Evolutionary conservation across 768 basidiomycete species (phyloP).

Genomic region (Leccinum fibrillosum): DNA sequence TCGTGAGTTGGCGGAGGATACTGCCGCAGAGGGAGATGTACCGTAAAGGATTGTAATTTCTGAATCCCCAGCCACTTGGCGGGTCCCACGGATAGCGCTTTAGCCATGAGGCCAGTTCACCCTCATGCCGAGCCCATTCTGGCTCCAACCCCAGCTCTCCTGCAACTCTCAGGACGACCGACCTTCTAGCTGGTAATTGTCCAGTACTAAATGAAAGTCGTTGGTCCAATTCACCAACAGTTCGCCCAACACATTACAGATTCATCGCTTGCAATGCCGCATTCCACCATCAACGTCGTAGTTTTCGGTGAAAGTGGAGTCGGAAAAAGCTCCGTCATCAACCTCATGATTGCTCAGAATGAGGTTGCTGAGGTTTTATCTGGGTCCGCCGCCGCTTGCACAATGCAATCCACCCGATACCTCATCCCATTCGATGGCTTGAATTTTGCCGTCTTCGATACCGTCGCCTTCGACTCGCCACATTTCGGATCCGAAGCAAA

Average conservation of each 20-base stretch:
- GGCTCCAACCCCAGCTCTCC: too few relatives aligned
- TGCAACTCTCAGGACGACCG: too few relatives aligned
- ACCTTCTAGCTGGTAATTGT: too few relatives aligned
- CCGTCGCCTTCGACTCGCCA: slow-evolving; percentile 29
- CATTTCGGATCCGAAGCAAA: slow-evolving; percentile 20
- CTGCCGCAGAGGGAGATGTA: neutral
- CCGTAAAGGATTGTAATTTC: neutral
- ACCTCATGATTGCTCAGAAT: slow-evolving; percentile 9
- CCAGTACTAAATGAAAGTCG: too few relatives aligned
- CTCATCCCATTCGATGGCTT: slow-evolving; percentile 18
- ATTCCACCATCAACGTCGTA: slow-evolving; percentile 32
- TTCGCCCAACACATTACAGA: slow-evolving; percentile 1
- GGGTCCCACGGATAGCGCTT: too few relatives aligned
- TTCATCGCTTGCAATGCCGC: neutral
- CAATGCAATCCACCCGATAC: slow-evolving; percentile 31
- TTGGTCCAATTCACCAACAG: slow-evolving; percentile 2
- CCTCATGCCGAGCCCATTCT: too few relatives aligned
- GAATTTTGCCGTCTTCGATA: slow-evolving; percentile 30
- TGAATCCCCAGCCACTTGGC: too few relatives aligned
- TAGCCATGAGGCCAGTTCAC: too few relatives aligned
- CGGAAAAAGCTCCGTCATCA: too few relatives aligned
- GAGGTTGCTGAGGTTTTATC: slow-evolving; percentile 23
- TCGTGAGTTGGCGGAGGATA: neutral
- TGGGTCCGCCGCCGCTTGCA: slow-evolving; percentile 22
- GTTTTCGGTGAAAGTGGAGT: too few relatives aligned